Conservation (phyloP, 2,329 filamentous ascomycete species). For the Lecanoromycetidae sp. region DNA sequence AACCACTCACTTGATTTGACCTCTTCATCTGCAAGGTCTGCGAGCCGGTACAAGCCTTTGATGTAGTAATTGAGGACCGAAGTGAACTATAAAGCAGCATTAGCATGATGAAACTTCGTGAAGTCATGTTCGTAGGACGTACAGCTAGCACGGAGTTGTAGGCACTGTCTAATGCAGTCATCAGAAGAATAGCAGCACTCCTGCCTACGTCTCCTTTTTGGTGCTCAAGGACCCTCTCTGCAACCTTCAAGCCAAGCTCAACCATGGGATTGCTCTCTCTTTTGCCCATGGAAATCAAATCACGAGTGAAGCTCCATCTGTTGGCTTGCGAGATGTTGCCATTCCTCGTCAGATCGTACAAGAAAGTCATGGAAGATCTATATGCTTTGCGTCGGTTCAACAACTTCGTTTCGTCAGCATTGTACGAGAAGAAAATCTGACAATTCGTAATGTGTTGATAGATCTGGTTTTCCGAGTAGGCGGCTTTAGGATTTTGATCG, state of each 20-base stretch:
- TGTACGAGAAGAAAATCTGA: constrained; percentile 21
- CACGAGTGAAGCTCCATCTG: no score
- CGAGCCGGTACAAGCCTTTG: not conserved
- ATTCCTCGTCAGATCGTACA: constrained; percentile 16
- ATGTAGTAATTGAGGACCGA: constrained; percentile 1
- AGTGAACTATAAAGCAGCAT: no score
- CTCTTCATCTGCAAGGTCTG: not conserved
- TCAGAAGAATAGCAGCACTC: constrained; percentile 6
- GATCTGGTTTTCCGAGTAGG: constrained; percentile 20
- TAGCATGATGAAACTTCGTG: not conserved
- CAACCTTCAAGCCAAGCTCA: constrained; percentile 1
- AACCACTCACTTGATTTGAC: constrained; percentile 1
- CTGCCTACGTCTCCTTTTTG: constrained; percentile 2
- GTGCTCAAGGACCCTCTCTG: constrained; percentile 1
- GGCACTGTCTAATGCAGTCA: constrained; percentile 7
- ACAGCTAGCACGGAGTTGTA: constrained; percentile 8
- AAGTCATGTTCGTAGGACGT: not conserved
- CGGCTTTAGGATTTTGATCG: not conserved
- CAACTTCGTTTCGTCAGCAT: constrained; percentile 21
- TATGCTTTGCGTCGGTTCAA: constrained; percentile 19
- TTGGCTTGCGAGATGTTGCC: constrained; percentile 7
- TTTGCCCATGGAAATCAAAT: no score
- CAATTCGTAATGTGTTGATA: constrained; percentile 23
- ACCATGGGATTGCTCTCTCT: no score
- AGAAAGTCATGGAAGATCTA: constrained; percentile 18